phyloP scores from a whole-genome alignment of 352 stramenopile species.

The Phytophthora megakarya region DNA sequence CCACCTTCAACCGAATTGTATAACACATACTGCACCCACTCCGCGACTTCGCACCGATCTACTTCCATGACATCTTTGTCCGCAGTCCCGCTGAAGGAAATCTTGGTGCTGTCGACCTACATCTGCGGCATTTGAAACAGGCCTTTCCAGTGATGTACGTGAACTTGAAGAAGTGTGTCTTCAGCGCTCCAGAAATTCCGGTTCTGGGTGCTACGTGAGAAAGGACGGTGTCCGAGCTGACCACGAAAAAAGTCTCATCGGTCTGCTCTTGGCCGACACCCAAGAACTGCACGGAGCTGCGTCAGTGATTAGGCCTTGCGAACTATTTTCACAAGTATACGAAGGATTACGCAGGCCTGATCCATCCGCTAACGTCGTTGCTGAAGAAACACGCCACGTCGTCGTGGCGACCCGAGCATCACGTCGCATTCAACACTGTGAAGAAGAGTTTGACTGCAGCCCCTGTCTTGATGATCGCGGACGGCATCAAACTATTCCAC shows the following conservation, averaged over 20 bases:
- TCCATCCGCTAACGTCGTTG: conserved; percentile 12
- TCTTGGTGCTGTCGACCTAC: neutral
- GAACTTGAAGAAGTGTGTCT: conserved; percentile 36
- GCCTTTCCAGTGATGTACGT: conserved; percentile 34
- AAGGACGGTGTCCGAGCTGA: conserved; percentile 13
- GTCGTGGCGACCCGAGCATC: conserved; percentile 17
- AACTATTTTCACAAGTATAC: conserved; percentile 34
- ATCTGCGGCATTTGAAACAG: conserved; percentile 20
- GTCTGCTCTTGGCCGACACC: conserved; percentile 22
- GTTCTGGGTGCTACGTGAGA: conserved; percentile 30
- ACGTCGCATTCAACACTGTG: conserved; percentile 12
- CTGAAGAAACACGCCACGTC: too few species aligned
- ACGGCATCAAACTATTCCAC: neutral
- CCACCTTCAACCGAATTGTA: neutral
- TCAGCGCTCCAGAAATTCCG: conserved; percentile 28
- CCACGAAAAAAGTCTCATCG: conserved; percentile 12
- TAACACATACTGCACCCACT: neutral
- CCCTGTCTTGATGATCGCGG: conserved; percentile 11
- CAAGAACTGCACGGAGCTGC: conserved; percentile 7
- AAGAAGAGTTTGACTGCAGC: neutral
- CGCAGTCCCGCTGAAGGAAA: conserved; percentile 7
- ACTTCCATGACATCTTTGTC: conserved; percentile 44
- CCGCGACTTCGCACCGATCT: conserved; percentile 20
- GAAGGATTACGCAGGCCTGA: conserved; percentile 7
- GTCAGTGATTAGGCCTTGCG: conserved; percentile 20